Base-by-base conservation (phyloP, 768 basidiomycete species). In the Cyclocybe aegerita region DNA sequence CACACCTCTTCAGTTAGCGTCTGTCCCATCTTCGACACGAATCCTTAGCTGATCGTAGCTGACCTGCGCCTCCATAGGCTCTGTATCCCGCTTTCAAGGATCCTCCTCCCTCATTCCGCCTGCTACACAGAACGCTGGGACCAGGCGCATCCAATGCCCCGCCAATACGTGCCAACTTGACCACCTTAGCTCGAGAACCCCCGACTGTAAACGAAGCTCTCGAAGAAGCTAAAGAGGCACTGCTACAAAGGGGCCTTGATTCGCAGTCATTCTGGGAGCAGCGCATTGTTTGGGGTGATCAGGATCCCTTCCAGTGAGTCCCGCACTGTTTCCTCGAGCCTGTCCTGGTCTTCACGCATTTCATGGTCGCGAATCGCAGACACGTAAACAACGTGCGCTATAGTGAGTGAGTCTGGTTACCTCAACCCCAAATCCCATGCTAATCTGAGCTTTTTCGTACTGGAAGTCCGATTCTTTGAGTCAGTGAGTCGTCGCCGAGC, bases 321-420 rank as follows among this genome's bases (percentile, higher is more conserved):
- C 15, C 23, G 23, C 23, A 23, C 23, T 12, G 12, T 30, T 12
- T 41, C 44, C 35, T 35, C n/a, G 49, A 11, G 37, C 11, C 49
- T 14, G 15, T 35, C 39, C 12, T 52, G 23, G n/a, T 12, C 11
- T 5, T 32, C 12, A 23, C 29, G 37, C 39, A 30, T 46, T 39
- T 40, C 9, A 14, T 43, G 23, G 48, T 43, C 49, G 54, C 33
- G 9, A 35, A 29, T 40, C 15, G 11, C 45, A 90, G 88, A 62
- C 88, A 90, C 57, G 87, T 90, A 16, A 90, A 90, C 56, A 90
- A 90, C 55, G 85, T 81, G 11, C 81, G 80, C 50, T 90, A 90
- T 61, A 68, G 88, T 89, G 57, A 62, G 76, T 65, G 39, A 14
- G 12, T 30, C 29, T 31, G 37, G 12, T 49, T 9, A 11, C 31